Percentiles rank a stretch among this genome's conserved stretches.
phyloP scores from a whole-genome alignment of 1,284 basidiomycete genomes.

The Pyrrhoderma lamaoense region DNA sequence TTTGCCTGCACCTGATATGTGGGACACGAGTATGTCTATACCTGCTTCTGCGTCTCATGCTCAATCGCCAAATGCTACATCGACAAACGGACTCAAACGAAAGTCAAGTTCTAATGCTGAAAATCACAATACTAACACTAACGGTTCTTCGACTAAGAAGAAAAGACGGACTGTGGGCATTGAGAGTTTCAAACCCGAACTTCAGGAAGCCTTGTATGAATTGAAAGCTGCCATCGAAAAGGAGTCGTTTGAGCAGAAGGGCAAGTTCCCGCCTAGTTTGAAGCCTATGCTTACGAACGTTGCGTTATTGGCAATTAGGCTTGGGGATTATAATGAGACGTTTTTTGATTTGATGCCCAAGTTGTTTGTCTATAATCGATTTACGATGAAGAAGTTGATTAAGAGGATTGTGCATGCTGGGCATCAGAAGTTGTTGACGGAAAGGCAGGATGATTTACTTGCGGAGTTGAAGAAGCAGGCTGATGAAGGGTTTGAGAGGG shows the following conservation, averaged over 20 bases:
- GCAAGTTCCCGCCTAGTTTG: slow-evolving; percentile 81
- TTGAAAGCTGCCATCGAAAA: slow-evolving; percentile 56
- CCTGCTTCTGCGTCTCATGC: slow-evolving; percentile 25
- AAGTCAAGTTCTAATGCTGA: slow-evolving; percentile 18
- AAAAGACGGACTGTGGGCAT: slow-evolving; percentile 57
- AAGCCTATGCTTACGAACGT: slow-evolving; percentile 68
- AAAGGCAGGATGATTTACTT: slow-evolving; percentile 58
- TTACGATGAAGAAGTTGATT: slow-evolving; percentile 85
- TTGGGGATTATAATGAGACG: slow-evolving; percentile 86
- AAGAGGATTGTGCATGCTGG: slow-evolving; percentile 71
- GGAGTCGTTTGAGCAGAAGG: slow-evolving; percentile 68
- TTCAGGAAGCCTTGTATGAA: slow-evolving; percentile 56
- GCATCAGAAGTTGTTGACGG: slow-evolving; percentile 53
- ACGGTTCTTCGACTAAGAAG: slow-evolving; percentile 42
- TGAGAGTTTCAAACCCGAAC: slow-evolving; percentile 59
- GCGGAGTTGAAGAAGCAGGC: slow-evolving; percentile 51
- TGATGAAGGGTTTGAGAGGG: slow-evolving; percentile 55
- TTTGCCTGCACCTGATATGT: no score
- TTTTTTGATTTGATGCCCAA: slow-evolving; percentile 86
- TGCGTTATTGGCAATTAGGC: slow-evolving; percentile 71
- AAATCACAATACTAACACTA: slow-evolving; percentile 27
- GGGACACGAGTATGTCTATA: not conserved
- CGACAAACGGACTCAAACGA: slow-evolving; percentile 5
- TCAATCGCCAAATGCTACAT: slow-evolving; percentile 20
- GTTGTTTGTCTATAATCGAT: slow-evolving; percentile 90